Base-by-base conservation (phyloP, 2,329 filamentous ascomycete species). In the Ceratocystis cacaofunesta region DNA sequence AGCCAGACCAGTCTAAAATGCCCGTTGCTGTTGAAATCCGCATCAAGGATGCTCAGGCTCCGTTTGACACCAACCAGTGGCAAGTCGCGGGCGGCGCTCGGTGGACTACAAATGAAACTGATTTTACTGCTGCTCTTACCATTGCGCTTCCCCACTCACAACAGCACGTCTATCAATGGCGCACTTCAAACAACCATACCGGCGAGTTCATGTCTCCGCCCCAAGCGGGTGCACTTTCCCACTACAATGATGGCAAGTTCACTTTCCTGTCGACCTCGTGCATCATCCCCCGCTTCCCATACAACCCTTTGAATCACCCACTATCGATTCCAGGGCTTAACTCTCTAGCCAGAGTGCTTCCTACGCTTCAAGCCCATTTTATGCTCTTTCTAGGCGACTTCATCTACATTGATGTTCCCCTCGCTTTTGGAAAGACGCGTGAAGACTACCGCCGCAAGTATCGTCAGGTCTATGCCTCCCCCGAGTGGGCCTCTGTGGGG, bases 221-320 rank as follows among this genome's bases (percentile, higher is more conserved):
- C 0, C 82, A 80, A 44, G 77, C 85, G 0, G 90, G 91, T 10
- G 78, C 82, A 1, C 80, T 82, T 68, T 82, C 85, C 0, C 76
- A 79, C 17, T 78, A 81, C 3, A 80, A 81, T 55, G 80, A 85
- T 62, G 86, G 86, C 50, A 86, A 85, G 66, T 92, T 96, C 70
- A 95, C 90, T 0, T 99, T 99, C 73, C 76, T 97, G 6, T 90
- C 92, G 2, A 94, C 90, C 0, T 96, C 90, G 52, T 99, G 94
- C 75, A 90, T 70, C 71, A 89, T 96, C 70, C 87, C 88, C 10
- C 87, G 90, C 19, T 90, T 97, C 65, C 94, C 94, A 0, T 99
- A 99, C 75, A 89, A 82, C 55, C 88, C 90, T 0, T 75, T 91
- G n/a, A 83, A 90, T 48, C 90, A 96, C 72, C 84, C 92, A 0